phyloP scores from a whole-genome alignment of 1,284 basidiomycete genomes.

The Athelia sp. region DNA sequence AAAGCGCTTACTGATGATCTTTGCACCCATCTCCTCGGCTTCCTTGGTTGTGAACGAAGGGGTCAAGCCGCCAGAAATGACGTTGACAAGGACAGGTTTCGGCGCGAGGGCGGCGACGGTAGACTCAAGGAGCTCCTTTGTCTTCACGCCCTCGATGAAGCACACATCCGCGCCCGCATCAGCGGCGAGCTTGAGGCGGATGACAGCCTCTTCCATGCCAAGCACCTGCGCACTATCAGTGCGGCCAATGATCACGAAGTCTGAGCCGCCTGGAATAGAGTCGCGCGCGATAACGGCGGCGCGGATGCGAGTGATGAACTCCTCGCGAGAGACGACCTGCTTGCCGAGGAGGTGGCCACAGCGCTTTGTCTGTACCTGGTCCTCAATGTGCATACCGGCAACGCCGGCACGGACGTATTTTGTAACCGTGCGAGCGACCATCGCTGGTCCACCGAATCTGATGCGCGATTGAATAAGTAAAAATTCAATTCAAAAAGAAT shows the following conservation, averaged over 20 bases:
- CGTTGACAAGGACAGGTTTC: conserved; percentile 72
- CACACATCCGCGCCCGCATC: conserved; percentile 79
- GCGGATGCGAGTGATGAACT: conserved; percentile 71
- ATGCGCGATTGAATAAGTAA: neutral
- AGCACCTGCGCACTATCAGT: conserved; percentile 79
- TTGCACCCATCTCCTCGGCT: conserved; percentile 66
- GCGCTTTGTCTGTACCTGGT: conserved; percentile 80
- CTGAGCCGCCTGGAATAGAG: conserved; percentile 64
- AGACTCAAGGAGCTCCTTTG: conserved; percentile 55
- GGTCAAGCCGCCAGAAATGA: conserved; percentile 72
- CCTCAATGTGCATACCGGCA: conserved; percentile 77
- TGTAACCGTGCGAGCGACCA: conserved; percentile 71
- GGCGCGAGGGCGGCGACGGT: conserved; percentile 66
- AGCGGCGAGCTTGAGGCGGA: conserved; percentile 64
- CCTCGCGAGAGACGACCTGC: conserved; percentile 68
- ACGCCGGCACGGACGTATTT: conserved; percentile 71
- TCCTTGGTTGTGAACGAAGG: conserved; percentile 67
- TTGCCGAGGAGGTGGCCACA: conserved; percentile 81
- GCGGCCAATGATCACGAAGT: conserved; percentile 78
- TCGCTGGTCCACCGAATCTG: conserved; percentile 73
- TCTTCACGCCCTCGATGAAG: conserved; percentile 80
- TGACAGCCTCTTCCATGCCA: conserved; percentile 77
- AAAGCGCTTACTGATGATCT: conserved; percentile 61
- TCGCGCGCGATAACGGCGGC: conserved; percentile 73
- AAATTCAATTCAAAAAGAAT: conserved; percentile 4